Evolutionary conservation across 179 eudicot genomes (phyloP), one percentile per base, ranked within the genome.

Genomic region (Sideroxylon spinosum): DNA sequence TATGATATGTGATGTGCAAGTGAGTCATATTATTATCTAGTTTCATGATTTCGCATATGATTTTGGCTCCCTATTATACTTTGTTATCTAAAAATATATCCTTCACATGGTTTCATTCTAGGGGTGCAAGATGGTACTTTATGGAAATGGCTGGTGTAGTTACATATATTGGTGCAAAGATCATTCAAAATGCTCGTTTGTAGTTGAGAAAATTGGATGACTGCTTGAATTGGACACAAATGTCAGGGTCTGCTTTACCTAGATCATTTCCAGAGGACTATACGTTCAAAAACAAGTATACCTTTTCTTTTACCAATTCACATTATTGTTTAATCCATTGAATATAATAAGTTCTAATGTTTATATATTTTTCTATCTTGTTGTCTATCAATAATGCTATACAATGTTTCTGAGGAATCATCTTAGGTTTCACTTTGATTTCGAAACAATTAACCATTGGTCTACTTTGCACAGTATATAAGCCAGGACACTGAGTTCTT

Each of bases 61-160:
- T n/a, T 65, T 26, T 56, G 53, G 71, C n/a, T 29, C 60, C 19
- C 76, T 56, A 50, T 20, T 48, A 46, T n/a, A 13, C 25, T 32
- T 65, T 66, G 29, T 20, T 28, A 44, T 76, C 37, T 55, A 68
- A 63, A 52, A n/a, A 46, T 48, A 16, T 79, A n/a, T 63, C 32
- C 22, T 13, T 53, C 37, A 19, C 14, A 14, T 83, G 62, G 71
- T 56, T 50, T 80, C 16, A 68, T 63, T 80, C 22, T 80, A 95
- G 99, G 87, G 99, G 99, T 86, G 99, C 98, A 68, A 87, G 99
- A 84, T 95, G 99, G 99, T 95, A 93, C 79, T 93, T 98, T 32
- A 95, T 95, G 99, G 99, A 95, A 89, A 95, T 95, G 99, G 98
- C 99, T 78, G 98, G 99, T 68, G 98, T 93, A 62, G 99, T 95